phyloP scores from a whole-genome alignment of 257 asterid species.

The Nicotiana otophora region DNA sequence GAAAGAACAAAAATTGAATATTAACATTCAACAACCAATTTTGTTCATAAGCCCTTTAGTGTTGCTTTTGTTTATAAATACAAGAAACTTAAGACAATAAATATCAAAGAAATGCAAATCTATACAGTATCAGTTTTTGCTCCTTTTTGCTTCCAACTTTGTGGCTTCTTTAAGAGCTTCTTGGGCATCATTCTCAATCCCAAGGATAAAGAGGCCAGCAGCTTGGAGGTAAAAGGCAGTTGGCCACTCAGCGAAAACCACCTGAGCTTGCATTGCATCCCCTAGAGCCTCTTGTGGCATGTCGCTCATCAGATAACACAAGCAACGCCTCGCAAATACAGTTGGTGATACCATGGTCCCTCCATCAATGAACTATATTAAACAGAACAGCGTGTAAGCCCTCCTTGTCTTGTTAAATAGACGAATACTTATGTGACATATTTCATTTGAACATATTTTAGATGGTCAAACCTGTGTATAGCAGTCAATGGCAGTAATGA shows the following conservation, averaged over 20 bases:
- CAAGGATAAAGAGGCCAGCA: slow-evolving; percentile 34
- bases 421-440: background rate
- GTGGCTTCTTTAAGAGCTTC: slow-evolving; percentile 43
- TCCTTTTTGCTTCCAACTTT: slow-evolving; percentile 30
- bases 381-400: background rate
- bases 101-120: slow-evolving; percentile 2
- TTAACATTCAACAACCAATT: slow-evolving; percentile 12
- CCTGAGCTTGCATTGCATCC: slow-evolving; percentile 45
- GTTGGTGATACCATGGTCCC: slow-evolving; percentile 92
- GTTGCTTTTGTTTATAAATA: slow-evolving; percentile 16
- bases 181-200: slow-evolving; percentile 43
- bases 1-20: slow-evolving; percentile 8
- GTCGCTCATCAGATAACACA: slow-evolving; percentile 37
- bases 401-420: background rate
- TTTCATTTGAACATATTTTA: background rate
- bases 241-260: slow-evolving; percentile 39
- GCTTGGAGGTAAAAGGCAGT: slow-evolving; percentile 46
- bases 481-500: slow-evolving; percentile 66
- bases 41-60: background rate
- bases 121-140: slow-evolving; percentile 26
- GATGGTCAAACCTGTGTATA: slow-evolving; percentile 56
- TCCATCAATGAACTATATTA: slow-evolving; percentile 69
- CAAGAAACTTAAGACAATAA: slow-evolving; percentile 7
- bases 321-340: slow-evolving; percentile 65
- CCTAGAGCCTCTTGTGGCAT: slow-evolving; percentile 35